These are phyloP conservation scores for Fusarium lyarnte DNA, from an alignment of 2,329 filamentous ascomycete species.

Conservation along the genomic window DNA sequence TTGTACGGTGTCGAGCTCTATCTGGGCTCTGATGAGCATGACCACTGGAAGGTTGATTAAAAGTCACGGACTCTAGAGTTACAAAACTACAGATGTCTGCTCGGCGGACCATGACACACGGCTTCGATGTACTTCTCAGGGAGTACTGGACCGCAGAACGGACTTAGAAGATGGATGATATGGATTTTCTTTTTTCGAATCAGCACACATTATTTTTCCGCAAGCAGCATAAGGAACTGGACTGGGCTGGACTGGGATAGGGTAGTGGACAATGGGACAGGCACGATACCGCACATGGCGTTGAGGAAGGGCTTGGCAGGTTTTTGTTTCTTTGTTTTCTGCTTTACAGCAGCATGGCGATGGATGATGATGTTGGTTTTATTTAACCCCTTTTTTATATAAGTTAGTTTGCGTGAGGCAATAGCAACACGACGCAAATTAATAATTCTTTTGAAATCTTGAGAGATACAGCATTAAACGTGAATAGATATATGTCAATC, in stretches of 20 bases:
- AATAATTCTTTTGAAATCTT: constrained; percentile 1
- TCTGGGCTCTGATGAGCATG: constrained; percentile 83
- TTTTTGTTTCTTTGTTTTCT: constrained; percentile 36
- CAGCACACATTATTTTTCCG: constrained; percentile 28
- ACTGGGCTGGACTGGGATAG: constrained; percentile 32
- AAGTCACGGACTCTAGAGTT: neutral
- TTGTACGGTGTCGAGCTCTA: constrained; percentile 92
- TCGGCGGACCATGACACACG: constrained; percentile 14
- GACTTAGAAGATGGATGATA: constrained; percentile 18
- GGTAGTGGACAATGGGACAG: constrained; percentile 32
- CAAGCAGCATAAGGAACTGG: constrained; percentile 38
- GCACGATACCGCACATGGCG: constrained; percentile 43
- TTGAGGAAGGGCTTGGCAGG: constrained; percentile 44
- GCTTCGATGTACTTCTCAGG: constrained; percentile 8
- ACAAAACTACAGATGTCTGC: neutral
- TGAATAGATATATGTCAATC: neutral
- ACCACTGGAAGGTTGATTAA: constrained; percentile 97
- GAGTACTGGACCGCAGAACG: neutral
- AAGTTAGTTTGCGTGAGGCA: constrained; percentile 22
- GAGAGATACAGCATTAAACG: no score
- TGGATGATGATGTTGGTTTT: constrained; percentile 43
- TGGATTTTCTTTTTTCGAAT: constrained; percentile 5
- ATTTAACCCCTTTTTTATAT: constrained; percentile 21
- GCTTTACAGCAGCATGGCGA: constrained; percentile 46
- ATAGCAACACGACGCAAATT: constrained; percentile 10